phyloP scores from a whole-genome alignment of 495 filamentous ascomycete genomes.

The Aspergillus bertholletiae region DNA sequence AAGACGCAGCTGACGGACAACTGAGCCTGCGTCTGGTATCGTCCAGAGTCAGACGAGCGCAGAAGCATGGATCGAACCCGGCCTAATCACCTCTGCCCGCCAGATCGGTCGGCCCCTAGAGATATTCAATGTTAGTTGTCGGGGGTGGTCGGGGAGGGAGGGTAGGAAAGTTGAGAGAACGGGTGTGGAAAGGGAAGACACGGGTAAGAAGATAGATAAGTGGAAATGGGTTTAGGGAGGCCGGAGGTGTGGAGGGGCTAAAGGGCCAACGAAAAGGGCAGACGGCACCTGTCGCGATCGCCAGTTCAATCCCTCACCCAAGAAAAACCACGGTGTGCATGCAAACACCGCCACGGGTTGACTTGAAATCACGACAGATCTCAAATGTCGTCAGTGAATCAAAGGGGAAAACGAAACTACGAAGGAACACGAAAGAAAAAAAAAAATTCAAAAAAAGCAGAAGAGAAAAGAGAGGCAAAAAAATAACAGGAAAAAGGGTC shows the following conservation, averaged over 20 bases:
- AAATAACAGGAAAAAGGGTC: conserved; percentile 1
- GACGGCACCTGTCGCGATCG: conserved; percentile 30
- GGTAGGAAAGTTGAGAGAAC: conserved; percentile 6
- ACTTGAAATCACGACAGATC: no score
- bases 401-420: not conserved
- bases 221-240: conserved; percentile 14
- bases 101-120: conserved; percentile 22
- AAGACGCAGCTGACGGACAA: conserved; percentile 33
- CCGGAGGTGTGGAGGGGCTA: conserved; percentile 36
- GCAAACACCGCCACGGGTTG: not conserved
- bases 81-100: conserved; percentile 27
- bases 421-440: not conserved
- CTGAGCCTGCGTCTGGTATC: conserved; percentile 22
- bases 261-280: conserved; percentile 16
- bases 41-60: conserved; percentile 26
- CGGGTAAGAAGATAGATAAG: conserved; percentile 6
- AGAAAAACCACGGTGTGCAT: not conserved
- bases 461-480: not conserved
- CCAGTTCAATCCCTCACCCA: conserved; percentile 15
- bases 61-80: conserved; percentile 32
- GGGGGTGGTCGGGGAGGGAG: conserved; percentile 8
- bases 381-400: no score
- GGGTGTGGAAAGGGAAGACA: conserved; percentile 11
- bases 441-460: not conserved
- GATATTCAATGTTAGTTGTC: conserved; percentile 12